A percentile compares a stretch with the other conserved stretches of the same genome.
Evolutionary conservation across 2,329 filamentous ascomycete genomes (phyloP).

Genomic region (Penicillium sp.): DNA sequence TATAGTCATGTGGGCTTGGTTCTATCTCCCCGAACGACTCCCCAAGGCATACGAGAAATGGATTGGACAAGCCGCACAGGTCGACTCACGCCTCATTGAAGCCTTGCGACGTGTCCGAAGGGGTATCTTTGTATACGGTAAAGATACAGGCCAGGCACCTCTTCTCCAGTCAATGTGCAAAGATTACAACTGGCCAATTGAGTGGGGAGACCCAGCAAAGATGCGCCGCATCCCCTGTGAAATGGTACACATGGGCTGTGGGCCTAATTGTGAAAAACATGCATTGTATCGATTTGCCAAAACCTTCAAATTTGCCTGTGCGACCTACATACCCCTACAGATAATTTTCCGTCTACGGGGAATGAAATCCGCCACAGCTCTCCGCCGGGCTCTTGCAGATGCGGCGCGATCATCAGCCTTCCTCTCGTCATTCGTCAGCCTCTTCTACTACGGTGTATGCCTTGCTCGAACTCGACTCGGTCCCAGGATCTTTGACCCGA

Average conservation of each 20-base stretch:
- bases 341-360: slow-evolving; percentile 61
- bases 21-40: slow-evolving; percentile 71
- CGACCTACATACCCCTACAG: slow-evolving; percentile 75
- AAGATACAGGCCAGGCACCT: slow-evolving; percentile 68
- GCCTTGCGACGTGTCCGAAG: slow-evolving; percentile 68
- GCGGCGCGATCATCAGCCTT: slow-evolving; percentile 74
- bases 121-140: slow-evolving; percentile 69
- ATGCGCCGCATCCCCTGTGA: slow-evolving; percentile 77
- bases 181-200: slow-evolving; percentile 68
- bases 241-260: slow-evolving; percentile 78
- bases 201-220: slow-evolving; percentile 70
- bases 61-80: slow-evolving; percentile 75
- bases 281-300: slow-evolving; percentile 66
- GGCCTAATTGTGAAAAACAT: slow-evolving; percentile 71
- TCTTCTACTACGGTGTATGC: slow-evolving; percentile 86
- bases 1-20: slow-evolving; percentile 86
- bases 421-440: slow-evolving; percentile 71
- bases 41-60: slow-evolving; percentile 76
- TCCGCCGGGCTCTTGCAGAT: slow-evolving; percentile 57
- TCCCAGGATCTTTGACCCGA: slow-evolving; percentile 64
- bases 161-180: slow-evolving; percentile 71
- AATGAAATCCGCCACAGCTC: slow-evolving; percentile 47
- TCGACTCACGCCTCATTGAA: slow-evolving; percentile 73
- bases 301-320: slow-evolving; percentile 73
- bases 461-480: slow-evolving; percentile 73